Evolutionary conservation across 2,329 filamentous ascomycete genomes (phyloP).

Genomic region (Drechmeria coniospora): DNA sequence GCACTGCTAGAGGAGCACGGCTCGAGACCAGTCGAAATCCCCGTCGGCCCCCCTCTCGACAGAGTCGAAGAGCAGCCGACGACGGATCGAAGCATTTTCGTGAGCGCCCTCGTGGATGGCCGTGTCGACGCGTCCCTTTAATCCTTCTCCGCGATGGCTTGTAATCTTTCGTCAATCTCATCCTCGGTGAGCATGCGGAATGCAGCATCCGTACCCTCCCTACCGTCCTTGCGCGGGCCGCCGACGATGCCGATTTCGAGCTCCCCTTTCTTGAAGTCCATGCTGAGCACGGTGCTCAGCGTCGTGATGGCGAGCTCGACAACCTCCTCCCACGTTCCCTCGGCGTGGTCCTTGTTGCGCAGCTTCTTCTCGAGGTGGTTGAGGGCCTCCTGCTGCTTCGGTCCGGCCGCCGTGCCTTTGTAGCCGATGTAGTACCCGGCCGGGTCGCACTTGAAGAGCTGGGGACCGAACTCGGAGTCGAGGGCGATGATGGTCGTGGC

Average conservation of each 20-base stretch:
- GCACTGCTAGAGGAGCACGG: too few species aligned
- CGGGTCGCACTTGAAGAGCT: conserved; percentile 96
- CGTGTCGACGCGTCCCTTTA: conserved; percentile 29
- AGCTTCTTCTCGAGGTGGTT: conserved; percentile 99
- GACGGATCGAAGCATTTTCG: too few species aligned
- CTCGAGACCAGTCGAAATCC: too few species aligned
- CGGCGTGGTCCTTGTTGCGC: conserved; percentile 93
- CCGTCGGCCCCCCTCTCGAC: too few species aligned
- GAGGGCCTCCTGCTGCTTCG: conserved; percentile 96
- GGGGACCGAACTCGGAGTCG: conserved; percentile 81
- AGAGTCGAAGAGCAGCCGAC: too few species aligned
- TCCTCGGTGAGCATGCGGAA: conserved; percentile 91
- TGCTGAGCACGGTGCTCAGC: conserved; percentile 88
- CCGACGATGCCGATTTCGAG: conserved; percentile 96
- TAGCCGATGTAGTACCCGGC: conserved; percentile 97
- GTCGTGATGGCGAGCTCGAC: conserved; percentile 94
- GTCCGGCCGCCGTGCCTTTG: conserved; percentile 92
- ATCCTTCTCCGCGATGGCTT: conserved; percentile 98
- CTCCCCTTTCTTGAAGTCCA: conserved; percentile 99
- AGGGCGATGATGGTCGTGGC: conserved; percentile 90
- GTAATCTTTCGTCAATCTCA: conserved; percentile 95
- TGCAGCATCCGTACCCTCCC: conserved; percentile 60
- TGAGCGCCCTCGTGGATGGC: neutral
- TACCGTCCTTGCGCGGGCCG: conserved; percentile 66
- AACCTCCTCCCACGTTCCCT: conserved; percentile 91